These are phyloP conservation scores for Henckelia pumila DNA, from an alignment of 257 asterid genomes.

Conservation along the genomic window DNA sequence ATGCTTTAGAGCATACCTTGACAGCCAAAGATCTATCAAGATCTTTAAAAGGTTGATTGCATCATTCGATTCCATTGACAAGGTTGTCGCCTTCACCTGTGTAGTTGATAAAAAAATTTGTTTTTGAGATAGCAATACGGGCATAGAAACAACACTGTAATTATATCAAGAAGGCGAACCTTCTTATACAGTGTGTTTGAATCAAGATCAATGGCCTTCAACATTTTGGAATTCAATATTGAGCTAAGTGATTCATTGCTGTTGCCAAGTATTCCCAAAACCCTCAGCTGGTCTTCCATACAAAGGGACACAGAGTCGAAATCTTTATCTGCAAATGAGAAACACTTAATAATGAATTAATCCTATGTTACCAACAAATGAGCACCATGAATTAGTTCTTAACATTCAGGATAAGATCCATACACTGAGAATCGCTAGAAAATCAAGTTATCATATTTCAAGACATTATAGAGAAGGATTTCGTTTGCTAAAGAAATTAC, in stretches of 20 bases:
- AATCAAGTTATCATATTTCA: no score
- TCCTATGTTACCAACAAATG: neutral
- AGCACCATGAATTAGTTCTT: slow-evolving; percentile 14
- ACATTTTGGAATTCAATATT: slow-evolving; percentile 35
- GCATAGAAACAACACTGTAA: slow-evolving; percentile 6
- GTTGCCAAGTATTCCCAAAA: slow-evolving; percentile 60
- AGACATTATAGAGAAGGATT: neutral
- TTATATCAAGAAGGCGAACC: slow-evolving; percentile 38
- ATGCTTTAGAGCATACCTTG: slow-evolving; percentile 50
- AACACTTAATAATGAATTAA: neutral
- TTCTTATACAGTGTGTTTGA: slow-evolving; percentile 51
- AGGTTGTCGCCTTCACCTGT: slow-evolving; percentile 60
- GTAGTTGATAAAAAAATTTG: slow-evolving; percentile 15
- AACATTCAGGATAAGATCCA: neutral
- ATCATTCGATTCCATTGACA: slow-evolving; percentile 58
- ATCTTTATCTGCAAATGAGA: slow-evolving; percentile 33
- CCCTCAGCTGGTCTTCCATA: slow-evolving; percentile 80
- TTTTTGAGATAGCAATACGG: neutral
- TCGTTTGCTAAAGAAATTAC: neutral
- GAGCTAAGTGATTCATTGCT: slow-evolving; percentile 36
- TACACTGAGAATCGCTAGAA: neutral
- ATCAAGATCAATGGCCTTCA: slow-evolving; percentile 61
- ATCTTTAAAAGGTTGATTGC: slow-evolving; percentile 55
- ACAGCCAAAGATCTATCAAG: slow-evolving; percentile 66
- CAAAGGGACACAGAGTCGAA: slow-evolving; percentile 51